A percentile compares a stretch with the other conserved stretches of the same genome.
Conservation (phyloP, 2,329 filamentous ascomycete species). For the Scopulariopsis brevicaulis region DNA sequence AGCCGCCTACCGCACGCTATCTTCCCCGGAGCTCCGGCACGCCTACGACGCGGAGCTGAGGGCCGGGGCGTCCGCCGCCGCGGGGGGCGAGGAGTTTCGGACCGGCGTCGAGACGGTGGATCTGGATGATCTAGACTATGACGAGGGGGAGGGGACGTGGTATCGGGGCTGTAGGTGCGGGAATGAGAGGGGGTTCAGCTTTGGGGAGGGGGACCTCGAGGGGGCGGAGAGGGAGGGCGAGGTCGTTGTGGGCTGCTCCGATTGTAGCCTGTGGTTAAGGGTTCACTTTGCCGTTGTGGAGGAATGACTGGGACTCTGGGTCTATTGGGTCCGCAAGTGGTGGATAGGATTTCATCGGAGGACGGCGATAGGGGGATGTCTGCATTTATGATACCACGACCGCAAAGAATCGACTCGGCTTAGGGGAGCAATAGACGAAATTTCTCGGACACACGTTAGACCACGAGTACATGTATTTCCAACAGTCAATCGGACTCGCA, state of each 20-base stretch:
- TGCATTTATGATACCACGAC: neutral
- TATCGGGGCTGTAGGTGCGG: constrained; percentile 51
- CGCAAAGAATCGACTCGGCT: neutral
- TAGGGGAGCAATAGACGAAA: neutral
- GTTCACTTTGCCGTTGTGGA: constrained; percentile 50
- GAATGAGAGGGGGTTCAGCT: constrained; percentile 46
- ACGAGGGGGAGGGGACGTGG: constrained; percentile 37
- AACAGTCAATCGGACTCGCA: too few species aligned
- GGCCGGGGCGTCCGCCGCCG: constrained; percentile 11
- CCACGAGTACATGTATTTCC: too few species aligned
- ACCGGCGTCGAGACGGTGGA: constrained; percentile 54
- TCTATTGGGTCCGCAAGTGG: neutral
- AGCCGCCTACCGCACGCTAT: constrained; percentile 44
- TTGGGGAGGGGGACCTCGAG: constrained; percentile 48
- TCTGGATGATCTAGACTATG: constrained; percentile 50
- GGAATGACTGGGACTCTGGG: constrained; percentile 8
- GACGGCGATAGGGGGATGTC: neutral
- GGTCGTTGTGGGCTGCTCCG: constrained; percentile 51
- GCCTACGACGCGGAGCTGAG: constrained; percentile 40
- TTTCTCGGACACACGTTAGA: too few species aligned
- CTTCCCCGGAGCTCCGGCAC: constrained; percentile 31
- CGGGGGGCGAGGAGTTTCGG: constrained; percentile 24
- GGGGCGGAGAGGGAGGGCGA: constrained; percentile 46
- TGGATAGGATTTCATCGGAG: neutral
- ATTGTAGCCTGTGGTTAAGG: constrained; percentile 56